phyloP scores from a whole-genome alignment of 768 basidiomycete genomes.

The Chalciporus pseudorubinellus region DNA sequence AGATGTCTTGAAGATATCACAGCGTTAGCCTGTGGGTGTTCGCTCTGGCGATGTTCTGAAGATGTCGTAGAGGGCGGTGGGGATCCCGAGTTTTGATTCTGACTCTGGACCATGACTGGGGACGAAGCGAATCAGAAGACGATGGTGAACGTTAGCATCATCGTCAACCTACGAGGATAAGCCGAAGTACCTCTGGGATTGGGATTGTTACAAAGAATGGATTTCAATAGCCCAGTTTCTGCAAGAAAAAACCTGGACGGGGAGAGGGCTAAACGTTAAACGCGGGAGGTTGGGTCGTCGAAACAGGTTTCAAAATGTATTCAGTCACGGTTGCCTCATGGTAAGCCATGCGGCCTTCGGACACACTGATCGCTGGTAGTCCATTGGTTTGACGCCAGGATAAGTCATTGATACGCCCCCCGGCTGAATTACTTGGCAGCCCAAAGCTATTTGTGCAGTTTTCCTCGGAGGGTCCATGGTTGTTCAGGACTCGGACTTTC shows the following conservation, averaged over 20 bases:
- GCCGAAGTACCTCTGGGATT: conserved; percentile 9
- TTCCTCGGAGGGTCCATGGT: conserved; percentile 13
- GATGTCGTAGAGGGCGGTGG: background rate
- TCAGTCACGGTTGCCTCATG: conserved; percentile 25
- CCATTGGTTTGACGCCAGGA: background rate
- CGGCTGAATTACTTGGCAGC: background rate
- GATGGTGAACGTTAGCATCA: conserved; percentile 1
- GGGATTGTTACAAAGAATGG: conserved; percentile 8
- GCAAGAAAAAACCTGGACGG: conserved; percentile 2
- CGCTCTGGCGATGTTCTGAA: background rate
- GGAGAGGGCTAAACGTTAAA: conserved; percentile 9
- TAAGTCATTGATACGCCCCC: background rate
- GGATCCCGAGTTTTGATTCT: too few relatives aligned
- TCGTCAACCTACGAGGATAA: background rate
- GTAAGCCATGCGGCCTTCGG: conserved; percentile 15
- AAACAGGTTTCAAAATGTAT: conserved; percentile 3
- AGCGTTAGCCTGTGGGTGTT: too few relatives aligned
- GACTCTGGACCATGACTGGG: background rate
- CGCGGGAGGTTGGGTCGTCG: background rate
- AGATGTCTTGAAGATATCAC: background rate
- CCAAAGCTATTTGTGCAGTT: background rate
- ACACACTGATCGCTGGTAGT: conserved; percentile 11
- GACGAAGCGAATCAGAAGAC: background rate
- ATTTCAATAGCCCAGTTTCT: conserved; percentile 1
- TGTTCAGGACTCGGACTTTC: background rate